Evolutionary conservation across 768 basidiomycete species (phyloP), one percentile per base, ranked within the genome.

Genomic region (Boletus speciosus): DNA sequence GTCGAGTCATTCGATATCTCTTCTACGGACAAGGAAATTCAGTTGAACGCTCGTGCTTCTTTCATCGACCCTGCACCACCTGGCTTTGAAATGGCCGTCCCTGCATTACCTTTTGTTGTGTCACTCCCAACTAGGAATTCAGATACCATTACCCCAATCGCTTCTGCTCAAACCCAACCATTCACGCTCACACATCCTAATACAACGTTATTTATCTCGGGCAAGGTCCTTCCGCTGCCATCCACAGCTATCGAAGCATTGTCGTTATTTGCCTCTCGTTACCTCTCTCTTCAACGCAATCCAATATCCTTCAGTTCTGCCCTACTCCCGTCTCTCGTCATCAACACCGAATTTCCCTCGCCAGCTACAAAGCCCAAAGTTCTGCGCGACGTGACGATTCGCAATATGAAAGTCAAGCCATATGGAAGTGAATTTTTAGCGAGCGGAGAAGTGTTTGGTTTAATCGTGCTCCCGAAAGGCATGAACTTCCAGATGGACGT

Each of bases 331-430:
- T 74, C 67, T 35, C 63, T 85, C 27, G 59, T 82, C 10, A 62
- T 78, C 27, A 55, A 70, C 44, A 73, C 81, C 16, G 67, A 73
- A 1, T 92, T 93, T 61, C 91, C 90, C 3, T 78, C 80, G 1
- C 87, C 86, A 1, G 67, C 75, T 43, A 82, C 83, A 5, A 78
- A 76, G 25, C 90, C 91, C 1, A 74, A 80, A 27, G 72, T 93
- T 35, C 75, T 93, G 14, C 81, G 80, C 12, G 74, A 88, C 58
- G 84, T 93, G 40, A 86, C 86, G 4, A 85, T 93, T 55, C 77
- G 76, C 40, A 78, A 88, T 62, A 92, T 93, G 90, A 81, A 79
- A 61, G 76, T 92, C 52, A 81, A 76, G 55, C 77, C 86, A 0
- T 40, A 58, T 6, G 76, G 76, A 41, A 61, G 60, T 12, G 65